Evolutionary conservation across 345 rosid species (phyloP), one percentile per base, ranked within the genome.

Genomic region (Chamaenerion angustifolium): DNA sequence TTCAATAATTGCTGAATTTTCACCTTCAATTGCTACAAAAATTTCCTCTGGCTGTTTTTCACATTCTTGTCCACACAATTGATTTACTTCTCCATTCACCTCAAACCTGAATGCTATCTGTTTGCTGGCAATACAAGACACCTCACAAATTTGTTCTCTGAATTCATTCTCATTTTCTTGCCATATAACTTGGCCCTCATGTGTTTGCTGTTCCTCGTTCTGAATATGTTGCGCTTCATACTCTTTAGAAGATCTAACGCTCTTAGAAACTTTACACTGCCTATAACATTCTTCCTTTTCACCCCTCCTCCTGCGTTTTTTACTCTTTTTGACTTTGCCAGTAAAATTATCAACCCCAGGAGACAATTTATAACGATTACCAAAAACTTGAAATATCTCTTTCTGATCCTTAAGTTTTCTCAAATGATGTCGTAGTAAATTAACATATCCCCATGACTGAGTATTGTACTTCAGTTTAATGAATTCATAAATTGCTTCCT

Each of bases 381-480:
- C 56, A 12, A 46, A 40, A 40, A 61, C 57, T 59, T 51, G 50
- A 56, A 73, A 48, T 57, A 66, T 60, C 69, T 73, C 78, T 40
- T 4, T 52, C 45, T 60, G 52, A 45, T 54, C 56, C 52, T 21
- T 58, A 59, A 66, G 72, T 59, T 60, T 69, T 55, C 60, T 67
- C 48, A 73, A 17, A 55, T 69, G 78, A 55, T 57, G 67, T 35
- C 46, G 54, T 4, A 73, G 56, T 44, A 69, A 59, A 61, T 64
- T 73, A 52, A 16, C 46, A 48, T 73, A 71, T 54, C 69, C 72
- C 69, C 65, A 64, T 8, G 75, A 63, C 49, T 69, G 67, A 56
- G 56, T 55, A 56, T 61, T 49, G 18, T 73, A 66, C 47, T 52
- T 56, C 0, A 23, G 43, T 52, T 51, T 64, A 13, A 64, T 61